These are phyloP conservation scores for Nicotiana paniculata DNA, from an alignment of 257 asterid genomes.

Conservation along the genomic window DNA sequence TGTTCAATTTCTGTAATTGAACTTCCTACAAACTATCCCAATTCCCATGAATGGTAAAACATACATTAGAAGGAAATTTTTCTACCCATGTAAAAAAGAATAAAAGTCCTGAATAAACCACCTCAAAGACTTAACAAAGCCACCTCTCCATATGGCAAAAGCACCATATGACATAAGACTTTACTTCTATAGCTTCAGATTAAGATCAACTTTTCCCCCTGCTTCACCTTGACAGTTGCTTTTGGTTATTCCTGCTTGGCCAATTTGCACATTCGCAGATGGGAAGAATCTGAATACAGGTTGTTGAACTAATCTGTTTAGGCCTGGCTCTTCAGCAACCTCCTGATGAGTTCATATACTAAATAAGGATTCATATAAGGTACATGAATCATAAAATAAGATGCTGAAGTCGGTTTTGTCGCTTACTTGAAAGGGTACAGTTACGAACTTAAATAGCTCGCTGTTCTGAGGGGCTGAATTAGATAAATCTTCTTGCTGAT, in stretches of 20 bases:
- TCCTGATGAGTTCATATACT: slow-evolving; percentile 30
- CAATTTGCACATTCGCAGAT: slow-evolving; percentile 17
- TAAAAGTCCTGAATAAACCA: background rate
- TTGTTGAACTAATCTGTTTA: slow-evolving; percentile 26
- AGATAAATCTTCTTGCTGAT: slow-evolving; percentile 11
- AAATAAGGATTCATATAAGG: background rate
- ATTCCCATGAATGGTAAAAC: background rate
- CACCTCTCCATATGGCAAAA: background rate
- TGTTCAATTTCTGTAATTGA: background rate
- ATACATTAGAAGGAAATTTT: background rate
- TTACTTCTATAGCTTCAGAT: slow-evolving; percentile 48
- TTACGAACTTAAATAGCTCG: slow-evolving; percentile 23
- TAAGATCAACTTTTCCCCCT: slow-evolving; percentile 61
- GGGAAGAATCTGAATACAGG: slow-evolving; percentile 57
- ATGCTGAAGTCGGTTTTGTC: background rate
- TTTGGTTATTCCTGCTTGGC: slow-evolving; percentile 15
- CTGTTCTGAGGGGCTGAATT: slow-evolving; percentile 11
- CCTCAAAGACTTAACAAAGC: background rate
- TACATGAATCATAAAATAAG: background rate
- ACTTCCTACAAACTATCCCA: background rate
- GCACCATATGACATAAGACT: background rate
- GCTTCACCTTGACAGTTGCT: slow-evolving; percentile 27
- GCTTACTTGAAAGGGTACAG: slow-evolving; percentile 37
- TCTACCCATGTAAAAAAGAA: background rate
- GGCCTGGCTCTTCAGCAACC: slow-evolving; percentile 21